Evolutionary conservation across 805 yeast genomes (phyloP), one percentile per base, ranked within the genome.

Genomic region (Sungouiella blattae): DNA sequence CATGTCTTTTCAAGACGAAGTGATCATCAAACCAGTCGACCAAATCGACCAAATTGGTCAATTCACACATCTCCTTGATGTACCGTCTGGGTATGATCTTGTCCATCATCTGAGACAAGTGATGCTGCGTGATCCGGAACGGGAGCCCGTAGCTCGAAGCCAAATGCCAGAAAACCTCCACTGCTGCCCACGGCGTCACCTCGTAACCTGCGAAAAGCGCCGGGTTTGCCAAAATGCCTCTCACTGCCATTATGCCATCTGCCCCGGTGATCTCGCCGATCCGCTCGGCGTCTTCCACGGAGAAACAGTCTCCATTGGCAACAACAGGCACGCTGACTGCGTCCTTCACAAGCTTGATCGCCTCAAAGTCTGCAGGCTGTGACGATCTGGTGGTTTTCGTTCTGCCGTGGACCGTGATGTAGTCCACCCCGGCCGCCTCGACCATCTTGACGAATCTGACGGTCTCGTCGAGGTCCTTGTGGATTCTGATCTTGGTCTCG

Each of bases 261-360:
- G 78, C 87, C 1, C 83, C 83, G 0, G 98, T 88, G 33, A 56
- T 55, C 9, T 73, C 62, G 0, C 77, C 76, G 18, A 91, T 89
- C 13, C 57, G 53, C 28, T 64, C 50, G n/a, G 84, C 81, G 54
- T 87, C 96, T 12, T 68, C 63, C 16, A 78, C 60, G 0, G 73
- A 54, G 51, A 83, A 83, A 52, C 95, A 89, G 59, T 93, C 98
- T n/a, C 98, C 98, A 53, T 93, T 93, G 2, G 98, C 96, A n/a
- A 93, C 83, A 1, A 93, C 88, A 0, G 97, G 98, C 0, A 83
- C 78, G 3, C 47, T 53, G 0, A 70, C 70, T n/a, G 67, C 60
- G 14, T 73, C 72, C 40, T 78, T 77, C 11, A 93, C 71, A 7
- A 62, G 58, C 49, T 73, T 77, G 26, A 93, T 89, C 11, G 95